Conservation (phyloP, 176 grass and related monocot species). For the Rhipidocladum racemiflorum region DNA sequence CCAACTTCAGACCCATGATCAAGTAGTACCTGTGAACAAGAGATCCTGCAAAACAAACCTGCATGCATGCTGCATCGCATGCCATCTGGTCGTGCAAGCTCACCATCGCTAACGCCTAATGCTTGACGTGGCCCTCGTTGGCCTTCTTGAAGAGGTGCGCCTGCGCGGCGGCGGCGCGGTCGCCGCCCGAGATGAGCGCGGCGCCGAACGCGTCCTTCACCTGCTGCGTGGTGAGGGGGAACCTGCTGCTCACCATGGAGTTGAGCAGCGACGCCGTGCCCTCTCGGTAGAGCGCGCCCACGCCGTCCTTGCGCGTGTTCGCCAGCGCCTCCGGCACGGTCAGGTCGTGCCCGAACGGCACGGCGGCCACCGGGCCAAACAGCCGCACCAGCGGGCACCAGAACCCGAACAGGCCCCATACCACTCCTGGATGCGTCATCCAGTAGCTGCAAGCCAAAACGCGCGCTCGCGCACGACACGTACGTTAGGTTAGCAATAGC, state of each 20-base stretch:
- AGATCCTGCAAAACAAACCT: background rate
- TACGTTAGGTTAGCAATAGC: background rate
- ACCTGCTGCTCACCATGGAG: slow-evolving; percentile 61
- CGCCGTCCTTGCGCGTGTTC: slow-evolving; percentile 59
- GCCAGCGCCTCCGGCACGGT: slow-evolving; percentile 67
- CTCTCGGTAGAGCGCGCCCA: slow-evolving; percentile 73
- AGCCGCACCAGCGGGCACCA: slow-evolving; percentile 57
- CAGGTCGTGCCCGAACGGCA: slow-evolving; percentile 57
- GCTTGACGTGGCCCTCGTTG: slow-evolving; percentile 51
- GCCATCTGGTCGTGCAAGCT: background rate
- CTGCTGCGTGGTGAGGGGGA: slow-evolving; percentile 58
- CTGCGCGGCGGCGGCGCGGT: slow-evolving; percentile 47
- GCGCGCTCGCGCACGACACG: background rate
- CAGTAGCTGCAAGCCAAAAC: slow-evolving; percentile 58
- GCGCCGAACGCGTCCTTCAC: slow-evolving; percentile 63
- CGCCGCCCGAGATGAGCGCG: slow-evolving; percentile 38
- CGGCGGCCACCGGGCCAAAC: slow-evolving; percentile 47
- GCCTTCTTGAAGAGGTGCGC: slow-evolving; percentile 69
- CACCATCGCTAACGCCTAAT: background rate
- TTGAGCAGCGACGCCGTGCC: slow-evolving; percentile 82
- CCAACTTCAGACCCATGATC: background rate
- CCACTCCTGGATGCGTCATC: slow-evolving; percentile 58
- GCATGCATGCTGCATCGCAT: background rate
- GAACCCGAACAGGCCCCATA: slow-evolving; percentile 63
- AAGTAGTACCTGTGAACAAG: no score